Evolutionary conservation across 1,139 yeast genomes (phyloP), one percentile per base, ranked within the genome.

Genomic region (Magnusiomyces paraingens): DNA sequence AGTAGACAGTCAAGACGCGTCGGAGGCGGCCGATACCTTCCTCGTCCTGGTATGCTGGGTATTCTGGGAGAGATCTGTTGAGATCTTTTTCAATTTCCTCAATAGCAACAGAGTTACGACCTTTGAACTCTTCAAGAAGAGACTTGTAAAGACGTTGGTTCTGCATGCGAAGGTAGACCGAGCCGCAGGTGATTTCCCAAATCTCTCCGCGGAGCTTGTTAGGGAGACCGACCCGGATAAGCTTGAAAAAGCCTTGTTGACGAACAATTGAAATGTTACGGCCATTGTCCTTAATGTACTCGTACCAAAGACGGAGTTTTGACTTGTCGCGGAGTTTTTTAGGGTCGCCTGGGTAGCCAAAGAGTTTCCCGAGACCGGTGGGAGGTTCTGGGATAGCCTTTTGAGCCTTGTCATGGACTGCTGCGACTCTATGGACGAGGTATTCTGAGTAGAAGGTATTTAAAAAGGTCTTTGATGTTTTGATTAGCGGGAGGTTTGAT

Each of bases 21-120:
- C 99, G 77, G 52, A 94, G 76, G 53, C 96, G 76, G 54, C 76
- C 80, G 49, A 94, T 91, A 6, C 99, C 99, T 63, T 87, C 95
- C 3, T 79, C 79, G 11, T 78, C 77, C 68, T 93, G 98, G 66
- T 91, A 94, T 0, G 96, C 99, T 1, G 95, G 85, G 66, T 93
- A 94, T 69, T 94, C 99, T 0, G 99, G 99, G 56, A 94, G 72
- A 0, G 97, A 90, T 56, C 99, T 76, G 65, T 91, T 89, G 65
- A 94, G 77, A 70, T 94, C 99, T 67, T 94, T 94, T 67, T 91
- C 98, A 61, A 94, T 94, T 65, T 94, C 99, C 59, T 93, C 99
- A 49, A 91, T 83, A 0, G 99, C 98, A 53, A 87, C 72, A 0
- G 97, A 86, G 1, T 73, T 73, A 57, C 83, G 80, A 11, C 82